Base-by-base conservation (phyloP, 2,329 filamentous ascomycete species). In the Pestalotiopsis sp. region DNA sequence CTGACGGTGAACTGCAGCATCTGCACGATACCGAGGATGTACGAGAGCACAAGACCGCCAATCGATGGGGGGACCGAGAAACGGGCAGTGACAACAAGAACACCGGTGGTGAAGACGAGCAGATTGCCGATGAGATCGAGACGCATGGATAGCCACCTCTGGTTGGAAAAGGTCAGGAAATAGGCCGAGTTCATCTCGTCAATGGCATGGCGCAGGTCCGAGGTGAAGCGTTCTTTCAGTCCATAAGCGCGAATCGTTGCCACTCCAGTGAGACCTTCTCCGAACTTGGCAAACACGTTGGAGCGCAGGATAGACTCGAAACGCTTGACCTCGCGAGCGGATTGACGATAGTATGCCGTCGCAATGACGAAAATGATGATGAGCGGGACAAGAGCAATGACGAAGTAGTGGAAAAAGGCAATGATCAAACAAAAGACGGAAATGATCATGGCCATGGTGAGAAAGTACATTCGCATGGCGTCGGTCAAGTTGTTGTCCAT, bases 1-100 rank as follows among this genome's bases (percentile, higher is more conserved):
- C 96, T 90, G 20, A 98, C 93, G 0, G 94, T 95, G 80, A 98
- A 98, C 78, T 98, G 95, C 72, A 98, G 91, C 92, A 98, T 94
- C 79, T 97, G 93, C 20, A 97, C 94, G 75, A 98, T 97, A 14
- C 92, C 89, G 20, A 99, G 86, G 76, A 98, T 97, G 80, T 98
- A 98, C 61, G 93, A 96, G 25, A 99, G 86, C 0, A 98, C 94
- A 52, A 98, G 84, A 23, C 96, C 96, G 60, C 90, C 91, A 68
- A 94, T 97, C 64, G 93, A 94, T 1, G 95, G 95, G 56, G 91
- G 85, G 70, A 98, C 93, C 70, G 88, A 89, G 83, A 97, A 97
- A 20, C 95, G 91, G 27, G 93, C 95, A 0, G 95, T 98, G 36
- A 98, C 93, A 45, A 98, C 95, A 20, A 99, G 84, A 69, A 98